These are phyloP conservation scores for Xylariales sp. DNA, from an alignment of 2,329 filamentous ascomycete genomes.

Conservation along the genomic window DNA sequence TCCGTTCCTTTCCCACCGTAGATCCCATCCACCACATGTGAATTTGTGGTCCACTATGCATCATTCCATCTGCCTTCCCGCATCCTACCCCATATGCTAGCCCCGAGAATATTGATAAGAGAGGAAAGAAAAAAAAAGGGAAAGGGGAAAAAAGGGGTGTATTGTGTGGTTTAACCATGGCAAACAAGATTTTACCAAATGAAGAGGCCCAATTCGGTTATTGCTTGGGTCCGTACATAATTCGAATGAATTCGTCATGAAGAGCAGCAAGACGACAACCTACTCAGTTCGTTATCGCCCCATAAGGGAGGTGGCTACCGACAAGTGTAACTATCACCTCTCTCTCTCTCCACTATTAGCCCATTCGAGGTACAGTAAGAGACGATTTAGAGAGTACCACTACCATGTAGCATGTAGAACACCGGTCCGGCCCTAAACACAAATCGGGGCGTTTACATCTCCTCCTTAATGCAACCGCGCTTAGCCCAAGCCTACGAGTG, in stretches of 20 bases:
- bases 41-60: slow-evolving; percentile 43
- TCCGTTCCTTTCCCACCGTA: slow-evolving; percentile 47
- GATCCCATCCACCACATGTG: slow-evolving; percentile 47
- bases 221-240: not conserved
- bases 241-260: slow-evolving; percentile 10
- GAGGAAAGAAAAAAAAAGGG: not conserved
- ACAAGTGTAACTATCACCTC: slow-evolving; percentile 7
- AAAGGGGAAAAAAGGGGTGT: not conserved
- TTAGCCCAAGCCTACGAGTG: slow-evolving; percentile 22
- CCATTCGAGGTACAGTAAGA: slow-evolving; percentile 17
- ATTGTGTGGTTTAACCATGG: not conserved
- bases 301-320: slow-evolving; percentile 10
- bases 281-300: slow-evolving; percentile 6
- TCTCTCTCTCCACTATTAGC: slow-evolving; percentile 11
- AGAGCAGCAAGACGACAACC: not conserved
- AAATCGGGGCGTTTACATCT: slow-evolving; percentile 18
- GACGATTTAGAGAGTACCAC: not conserved
- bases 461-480: slow-evolving; percentile 24
- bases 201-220: not conserved
- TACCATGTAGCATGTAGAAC: not conserved
- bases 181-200: not conserved
- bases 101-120: not conserved
- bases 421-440: slow-evolving; percentile 9
- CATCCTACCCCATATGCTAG: slow-evolving; percentile 36
- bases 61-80: slow-evolving; percentile 43